These are phyloP conservation scores for Cryphonectria parasitica DNA, from an alignment of 2,329 filamentous ascomycete genomes.

Conservation along the genomic window DNA sequence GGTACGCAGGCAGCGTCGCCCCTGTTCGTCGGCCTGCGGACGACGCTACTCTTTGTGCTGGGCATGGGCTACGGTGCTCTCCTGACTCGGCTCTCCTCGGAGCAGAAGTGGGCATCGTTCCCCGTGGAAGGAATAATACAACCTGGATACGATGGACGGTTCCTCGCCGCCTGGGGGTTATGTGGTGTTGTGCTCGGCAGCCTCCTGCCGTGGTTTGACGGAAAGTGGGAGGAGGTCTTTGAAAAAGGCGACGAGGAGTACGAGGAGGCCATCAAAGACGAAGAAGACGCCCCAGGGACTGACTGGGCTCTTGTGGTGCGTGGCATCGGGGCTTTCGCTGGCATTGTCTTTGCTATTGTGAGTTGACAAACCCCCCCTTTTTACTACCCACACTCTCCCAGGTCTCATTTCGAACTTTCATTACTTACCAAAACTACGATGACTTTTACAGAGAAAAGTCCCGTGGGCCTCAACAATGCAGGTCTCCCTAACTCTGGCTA, in stretches of 20 bases:
- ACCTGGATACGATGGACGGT: constrained; percentile 60
- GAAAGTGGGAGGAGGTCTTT: constrained; percentile 66
- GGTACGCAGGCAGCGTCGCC: constrained; percentile 33
- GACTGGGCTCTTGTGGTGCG: constrained; percentile 73
- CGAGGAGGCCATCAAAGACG: constrained; percentile 35
- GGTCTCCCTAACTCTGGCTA: constrained; percentile 82
- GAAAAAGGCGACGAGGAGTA: constrained; percentile 39
- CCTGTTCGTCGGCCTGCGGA: constrained; percentile 61
- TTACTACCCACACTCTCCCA: not conserved
- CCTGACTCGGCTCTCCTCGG: constrained; percentile 77
- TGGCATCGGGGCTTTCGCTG: constrained; percentile 63
- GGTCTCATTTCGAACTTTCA: not conserved
- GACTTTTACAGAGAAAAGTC: constrained; percentile 69
- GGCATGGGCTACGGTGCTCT: constrained; percentile 83
- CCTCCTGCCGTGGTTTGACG: constrained; percentile 82
- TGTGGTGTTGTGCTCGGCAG: constrained; percentile 78
- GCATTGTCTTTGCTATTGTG: constrained; percentile 74
- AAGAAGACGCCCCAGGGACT: constrained; percentile 48
- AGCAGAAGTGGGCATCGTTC: constrained; percentile 65
- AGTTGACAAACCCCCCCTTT: constrained; percentile 42
- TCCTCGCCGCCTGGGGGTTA: constrained; percentile 80
- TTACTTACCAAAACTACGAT: constrained; percentile 1
- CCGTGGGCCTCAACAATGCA: constrained; percentile 96
- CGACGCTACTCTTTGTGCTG: constrained; percentile 72
- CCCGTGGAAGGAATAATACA: constrained; percentile 54